A percentile compares a stretch with the other conserved stretches of the same genome.
Conservation (phyloP, 208 protist genomes). For the Wallacemonas rigidus region DNA sequence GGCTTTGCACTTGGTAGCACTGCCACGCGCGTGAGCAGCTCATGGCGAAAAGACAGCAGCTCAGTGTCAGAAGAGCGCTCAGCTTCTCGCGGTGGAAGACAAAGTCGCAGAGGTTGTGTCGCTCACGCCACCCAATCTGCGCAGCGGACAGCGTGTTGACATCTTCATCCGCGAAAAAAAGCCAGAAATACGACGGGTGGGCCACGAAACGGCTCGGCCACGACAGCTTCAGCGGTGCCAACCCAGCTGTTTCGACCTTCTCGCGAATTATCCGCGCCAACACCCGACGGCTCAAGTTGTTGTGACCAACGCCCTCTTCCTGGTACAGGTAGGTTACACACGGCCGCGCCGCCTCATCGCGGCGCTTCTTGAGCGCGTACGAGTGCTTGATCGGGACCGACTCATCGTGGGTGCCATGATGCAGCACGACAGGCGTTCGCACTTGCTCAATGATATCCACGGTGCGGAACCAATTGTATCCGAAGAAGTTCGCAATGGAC, state of each 20-base stretch:
- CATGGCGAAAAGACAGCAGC: constrained; percentile 68
- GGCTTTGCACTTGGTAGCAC: constrained; percentile 36
- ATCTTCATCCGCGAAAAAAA: constrained; percentile 43
- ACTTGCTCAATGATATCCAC: constrained; percentile 79
- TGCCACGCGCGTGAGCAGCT: constrained; percentile 62
- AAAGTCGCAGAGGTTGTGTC: constrained; percentile 29
- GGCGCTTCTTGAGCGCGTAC: constrained; percentile 47
- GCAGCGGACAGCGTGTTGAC: constrained; percentile 29
- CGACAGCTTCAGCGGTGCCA: constrained; percentile 27
- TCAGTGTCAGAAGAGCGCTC: constrained; percentile 53
- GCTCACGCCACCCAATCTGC: constrained; percentile 37
- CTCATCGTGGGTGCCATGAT: constrained; percentile 80
- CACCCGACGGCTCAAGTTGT: constrained; percentile 62
- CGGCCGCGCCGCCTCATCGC: constrained; percentile 44
- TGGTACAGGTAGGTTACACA: constrained; percentile 62
- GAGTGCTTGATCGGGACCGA: constrained; percentile 75
- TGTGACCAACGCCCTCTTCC: constrained; percentile 72
- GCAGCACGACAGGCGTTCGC: constrained; percentile 74
- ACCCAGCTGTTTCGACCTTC: constrained; percentile 33
- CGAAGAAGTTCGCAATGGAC: constrained; percentile 68
- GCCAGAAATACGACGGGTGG: constrained; percentile 57
- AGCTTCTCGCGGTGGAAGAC: constrained; percentile 46
- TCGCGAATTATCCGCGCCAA: constrained; percentile 56
- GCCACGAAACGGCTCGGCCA: constrained; percentile 31
- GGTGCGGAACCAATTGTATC: constrained; percentile 85